Evolutionary conservation across 768 basidiomycete species (phyloP).

Genomic region (Tricholoma hemisulphureum): DNA sequence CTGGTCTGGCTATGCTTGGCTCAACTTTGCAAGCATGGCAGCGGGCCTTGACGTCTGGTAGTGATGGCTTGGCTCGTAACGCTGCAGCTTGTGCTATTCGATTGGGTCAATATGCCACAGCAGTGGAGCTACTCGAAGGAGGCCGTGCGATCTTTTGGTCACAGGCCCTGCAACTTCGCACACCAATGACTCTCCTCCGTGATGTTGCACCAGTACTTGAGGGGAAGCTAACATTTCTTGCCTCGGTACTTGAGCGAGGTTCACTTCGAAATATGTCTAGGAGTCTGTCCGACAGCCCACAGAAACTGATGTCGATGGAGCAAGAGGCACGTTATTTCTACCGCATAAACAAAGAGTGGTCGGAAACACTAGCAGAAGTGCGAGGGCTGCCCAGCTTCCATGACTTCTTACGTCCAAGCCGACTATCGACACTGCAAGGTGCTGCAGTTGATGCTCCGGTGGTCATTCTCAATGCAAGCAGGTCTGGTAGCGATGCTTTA

Average conservation of each 20-base stretch:
- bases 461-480: conserved; percentile 2
- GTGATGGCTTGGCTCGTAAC: not conserved
- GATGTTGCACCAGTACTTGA: not conserved
- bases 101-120: not conserved
- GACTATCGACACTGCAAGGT: not conserved
- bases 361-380: not conserved
- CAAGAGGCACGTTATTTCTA: not conserved
- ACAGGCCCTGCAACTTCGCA: not conserved
- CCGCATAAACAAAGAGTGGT: not conserved
- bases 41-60: not conserved
- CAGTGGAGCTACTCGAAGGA: not conserved
- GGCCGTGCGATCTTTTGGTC: not conserved
- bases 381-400: not conserved
- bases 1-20: not conserved
- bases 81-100: not conserved
- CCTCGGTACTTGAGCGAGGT: not conserved
- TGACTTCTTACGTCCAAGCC: not conserved
- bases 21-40: not conserved
- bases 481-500: not conserved
- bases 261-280: not conserved
- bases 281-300: not conserved
- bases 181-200: not conserved
- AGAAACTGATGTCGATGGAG: not conserved
- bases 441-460: not conserved
- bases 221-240: not conserved